Percentiles rank a stretch among this genome's conserved stretches.
Evolutionary conservation across 1,284 basidiomycete species (phyloP).

Genomic region (Testicularia cyperi): DNA sequence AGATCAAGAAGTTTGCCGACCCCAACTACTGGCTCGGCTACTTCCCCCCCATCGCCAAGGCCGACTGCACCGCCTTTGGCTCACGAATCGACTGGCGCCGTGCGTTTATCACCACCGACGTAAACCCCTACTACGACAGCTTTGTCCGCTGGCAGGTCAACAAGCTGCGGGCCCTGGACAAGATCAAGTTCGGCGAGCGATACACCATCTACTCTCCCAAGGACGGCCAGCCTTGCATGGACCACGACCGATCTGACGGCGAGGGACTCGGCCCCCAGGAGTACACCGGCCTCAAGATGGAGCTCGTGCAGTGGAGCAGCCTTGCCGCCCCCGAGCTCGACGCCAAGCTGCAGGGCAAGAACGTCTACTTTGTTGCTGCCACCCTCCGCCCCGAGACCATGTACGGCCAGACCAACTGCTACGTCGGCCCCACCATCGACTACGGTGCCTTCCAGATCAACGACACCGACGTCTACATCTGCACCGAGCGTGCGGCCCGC

Average conservation of each 20-base stretch:
- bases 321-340: conserved; percentile 67
- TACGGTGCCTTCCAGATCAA: conserved; percentile 81
- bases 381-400: conserved; percentile 97
- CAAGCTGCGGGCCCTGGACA: conserved; percentile 71
- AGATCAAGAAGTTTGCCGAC: conserved; percentile 96
- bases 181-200: conserved; percentile 83
- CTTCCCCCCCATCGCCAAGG: conserved; percentile 90
- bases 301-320: conserved; percentile 68
- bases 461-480: conserved; percentile 75
- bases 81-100: conserved; percentile 97
- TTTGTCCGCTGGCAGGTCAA: conserved; percentile 99
- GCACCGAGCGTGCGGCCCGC: conserved; percentile 84
- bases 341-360: conserved; percentile 69
- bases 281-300: conserved; percentile 94
- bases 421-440: conserved; percentile 85
- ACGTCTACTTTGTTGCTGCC: conserved; percentile 88
- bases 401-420: conserved; percentile 97
- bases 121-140: conserved; percentile 94
- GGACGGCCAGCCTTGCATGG: conserved; percentile 99
- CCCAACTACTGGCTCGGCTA: conserved; percentile 87
- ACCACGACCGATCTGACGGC: conserved; percentile 94
- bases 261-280: conserved; percentile 95
- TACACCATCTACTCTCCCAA: conserved; percentile 99
- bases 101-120: conserved; percentile 89
- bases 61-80: conserved; percentile 82